phyloP scores from a whole-genome alignment of 495 filamentous ascomycete species.

The Pyronema omphalodes region DNA sequence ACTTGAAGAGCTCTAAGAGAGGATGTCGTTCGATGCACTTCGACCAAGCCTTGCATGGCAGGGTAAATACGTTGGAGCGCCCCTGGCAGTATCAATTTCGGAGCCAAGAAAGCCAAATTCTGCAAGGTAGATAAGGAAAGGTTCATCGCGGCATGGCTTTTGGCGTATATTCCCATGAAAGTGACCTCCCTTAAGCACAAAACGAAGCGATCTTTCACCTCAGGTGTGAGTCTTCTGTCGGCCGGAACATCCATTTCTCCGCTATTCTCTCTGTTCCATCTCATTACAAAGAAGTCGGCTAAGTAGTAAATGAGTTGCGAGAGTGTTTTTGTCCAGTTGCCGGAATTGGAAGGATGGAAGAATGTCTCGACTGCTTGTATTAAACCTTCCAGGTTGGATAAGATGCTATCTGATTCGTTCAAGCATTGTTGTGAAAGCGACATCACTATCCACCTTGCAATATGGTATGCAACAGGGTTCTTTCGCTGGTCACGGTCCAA shows the following conservation, averaged over 20 bases:
- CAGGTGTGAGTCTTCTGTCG: slow-evolving; percentile 59
- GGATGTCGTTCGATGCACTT: slow-evolving; percentile 91
- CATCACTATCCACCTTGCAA: slow-evolving; percentile 90
- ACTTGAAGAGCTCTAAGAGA: slow-evolving; percentile 80
- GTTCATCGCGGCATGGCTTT: slow-evolving; percentile 76
- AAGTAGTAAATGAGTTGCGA: slow-evolving; percentile 84
- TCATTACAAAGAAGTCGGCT: slow-evolving; percentile 90
- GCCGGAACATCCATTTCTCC: slow-evolving; percentile 72
- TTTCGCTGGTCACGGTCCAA: slow-evolving; percentile 84
- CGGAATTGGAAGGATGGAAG: slow-evolving; percentile 95
- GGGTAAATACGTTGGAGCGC: slow-evolving; percentile 93
- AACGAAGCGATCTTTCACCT: slow-evolving; percentile 76
- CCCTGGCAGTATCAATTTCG: slow-evolving; percentile 79
- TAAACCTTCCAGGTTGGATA: slow-evolving; percentile 75
- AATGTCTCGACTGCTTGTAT: slow-evolving; percentile 96
- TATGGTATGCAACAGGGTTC: slow-evolving; percentile 74
- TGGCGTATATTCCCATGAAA: slow-evolving; percentile 96
- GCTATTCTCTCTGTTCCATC: slow-evolving; percentile 87
- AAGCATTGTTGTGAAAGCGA: slow-evolving; percentile 77
- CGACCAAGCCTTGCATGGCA: slow-evolving; percentile 84
- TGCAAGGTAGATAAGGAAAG: slow-evolving; percentile 82
- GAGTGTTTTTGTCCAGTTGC: slow-evolving; percentile 74
- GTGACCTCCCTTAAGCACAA: slow-evolving; percentile 77
- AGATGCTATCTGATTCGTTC: slow-evolving; percentile 54
- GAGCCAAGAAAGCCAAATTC: slow-evolving; percentile 74